phyloP scores from a whole-genome alignment of 139 green algal genomes.

The Chlorella sorokiniana region DNA sequence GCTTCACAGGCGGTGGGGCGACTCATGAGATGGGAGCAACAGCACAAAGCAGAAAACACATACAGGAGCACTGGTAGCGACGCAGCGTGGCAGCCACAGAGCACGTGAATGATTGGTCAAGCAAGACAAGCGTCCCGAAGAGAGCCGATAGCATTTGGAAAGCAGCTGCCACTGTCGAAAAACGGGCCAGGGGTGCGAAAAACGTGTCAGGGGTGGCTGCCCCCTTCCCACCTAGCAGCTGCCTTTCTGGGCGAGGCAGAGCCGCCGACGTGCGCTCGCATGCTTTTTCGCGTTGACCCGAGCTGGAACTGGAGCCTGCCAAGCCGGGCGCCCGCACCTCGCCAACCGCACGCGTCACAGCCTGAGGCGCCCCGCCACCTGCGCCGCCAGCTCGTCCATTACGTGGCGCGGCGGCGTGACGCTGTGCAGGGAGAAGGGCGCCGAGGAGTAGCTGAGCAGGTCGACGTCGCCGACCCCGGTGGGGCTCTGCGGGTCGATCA shows the following conservation, averaged over 20 bases:
- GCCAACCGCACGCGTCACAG: not conserved
- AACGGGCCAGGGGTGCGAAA: too few relatives aligned
- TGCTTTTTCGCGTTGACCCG: not conserved
- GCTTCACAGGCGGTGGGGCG: not conserved
- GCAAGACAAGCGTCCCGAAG: too few relatives aligned
- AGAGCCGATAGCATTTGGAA: not conserved
- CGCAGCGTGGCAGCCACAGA: not conserved
- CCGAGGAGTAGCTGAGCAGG: constrained; percentile 8
- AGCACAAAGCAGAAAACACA: not conserved
- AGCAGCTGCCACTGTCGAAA: not conserved
- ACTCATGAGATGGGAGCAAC: not conserved
- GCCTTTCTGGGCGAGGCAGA: too few relatives aligned
- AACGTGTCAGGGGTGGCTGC: too few relatives aligned
- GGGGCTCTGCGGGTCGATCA: constrained; percentile 6
- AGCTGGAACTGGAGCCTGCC: not conserved
- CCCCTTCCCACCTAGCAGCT: too few relatives aligned
- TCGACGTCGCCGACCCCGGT: constrained; percentile 11
- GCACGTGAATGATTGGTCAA: not conserved
- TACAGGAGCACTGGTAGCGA: not conserved
- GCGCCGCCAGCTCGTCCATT: constrained; percentile 6
- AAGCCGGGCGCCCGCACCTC: not conserved
- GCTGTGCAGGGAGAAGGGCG: constrained; percentile 24
- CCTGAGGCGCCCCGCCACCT: not conserved
- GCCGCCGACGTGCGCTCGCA: too few relatives aligned
- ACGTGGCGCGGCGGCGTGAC: constrained; percentile 26